phyloP scores from a whole-genome alignment of 345 rosid genomes.

The Dipteronia dyeriana region DNA sequence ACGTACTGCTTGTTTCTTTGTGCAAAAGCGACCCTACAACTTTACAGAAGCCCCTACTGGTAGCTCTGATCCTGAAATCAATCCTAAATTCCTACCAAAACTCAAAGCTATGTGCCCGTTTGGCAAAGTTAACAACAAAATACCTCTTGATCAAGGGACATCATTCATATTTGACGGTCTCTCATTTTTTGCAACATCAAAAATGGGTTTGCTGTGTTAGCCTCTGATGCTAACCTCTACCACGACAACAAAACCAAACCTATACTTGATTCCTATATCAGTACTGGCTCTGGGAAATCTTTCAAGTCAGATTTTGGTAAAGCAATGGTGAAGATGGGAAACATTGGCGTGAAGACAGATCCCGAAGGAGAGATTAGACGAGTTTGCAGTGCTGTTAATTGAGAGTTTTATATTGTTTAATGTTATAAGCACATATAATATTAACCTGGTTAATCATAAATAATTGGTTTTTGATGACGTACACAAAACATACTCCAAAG shows the following conservation, averaged over 20 bases:
- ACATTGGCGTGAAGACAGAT: slow-evolving; percentile 45
- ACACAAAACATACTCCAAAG: too few species aligned
- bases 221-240: slow-evolving; percentile 54
- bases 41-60: slow-evolving; percentile 33
- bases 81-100: slow-evolving; percentile 28
- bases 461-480: too few species aligned
- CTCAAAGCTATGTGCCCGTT: slow-evolving; percentile 30
- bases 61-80: slow-evolving; percentile 44
- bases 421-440: too few species aligned
- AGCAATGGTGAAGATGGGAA: slow-evolving; percentile 64
- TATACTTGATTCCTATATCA: slow-evolving; percentile 43
- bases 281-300: slow-evolving; percentile 2
- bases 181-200: slow-evolving; percentile 32
- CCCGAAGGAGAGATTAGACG: slow-evolving; percentile 52
- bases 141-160: slow-evolving; percentile 45
- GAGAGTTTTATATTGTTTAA: background rate
- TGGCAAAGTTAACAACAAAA: slow-evolving; percentile 29
- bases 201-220: slow-evolving; percentile 45
- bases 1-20: slow-evolving; percentile 55
- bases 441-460: too few species aligned
- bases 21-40: slow-evolving; percentile 42
- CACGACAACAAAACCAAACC: slow-evolving; percentile 35
- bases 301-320: slow-evolving; percentile 51
- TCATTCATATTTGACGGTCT: slow-evolving; percentile 45
- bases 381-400: slow-evolving; percentile 47